Evolutionary conservation across 257 asterid species (phyloP).

Genomic region (Nicotiana otophora): DNA sequence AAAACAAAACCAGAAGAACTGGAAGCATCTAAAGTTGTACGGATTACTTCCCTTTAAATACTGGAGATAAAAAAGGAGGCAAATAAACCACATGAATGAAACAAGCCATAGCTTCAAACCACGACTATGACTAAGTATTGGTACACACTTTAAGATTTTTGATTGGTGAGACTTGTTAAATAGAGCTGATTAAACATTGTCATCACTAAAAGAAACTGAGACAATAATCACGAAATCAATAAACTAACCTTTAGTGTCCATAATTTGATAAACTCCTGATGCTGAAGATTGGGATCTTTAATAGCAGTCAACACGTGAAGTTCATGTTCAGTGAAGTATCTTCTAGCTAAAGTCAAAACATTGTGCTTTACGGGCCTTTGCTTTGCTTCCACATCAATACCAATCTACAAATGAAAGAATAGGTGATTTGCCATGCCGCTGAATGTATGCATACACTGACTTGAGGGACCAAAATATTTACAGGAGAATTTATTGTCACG

Average conservation of each 20-base stretch:
- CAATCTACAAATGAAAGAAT: conserved; percentile 45
- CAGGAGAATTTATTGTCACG: conserved; percentile 55
- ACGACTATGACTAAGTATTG: not conserved
- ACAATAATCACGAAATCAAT: not conserved
- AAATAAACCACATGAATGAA: not conserved
- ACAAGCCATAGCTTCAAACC: not conserved
- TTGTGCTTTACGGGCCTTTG: conserved; percentile 48
- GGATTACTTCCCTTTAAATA: not conserved
- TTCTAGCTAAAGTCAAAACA: conserved; percentile 56
- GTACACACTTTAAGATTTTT: not conserved
- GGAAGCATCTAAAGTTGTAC: not conserved
- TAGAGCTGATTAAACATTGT: not conserved
- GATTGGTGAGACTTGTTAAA: not conserved
- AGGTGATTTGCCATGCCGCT: not conserved
- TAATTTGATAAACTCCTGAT: conserved; percentile 65
- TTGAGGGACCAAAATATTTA: conserved; percentile 33
- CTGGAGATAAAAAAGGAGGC: not conserved
- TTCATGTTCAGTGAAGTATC: conserved; percentile 64
- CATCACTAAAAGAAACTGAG: no score
- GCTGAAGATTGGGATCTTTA: conserved; percentile 62
- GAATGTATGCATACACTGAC: not conserved
- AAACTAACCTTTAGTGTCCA: conserved; percentile 88
- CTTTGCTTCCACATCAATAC: conserved; percentile 84
- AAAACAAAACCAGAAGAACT: not conserved
- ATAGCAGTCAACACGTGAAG: conserved; percentile 44